Evolutionary conservation across 768 basidiomycete species (phyloP).

Genomic region (Suillus brevipes): DNA sequence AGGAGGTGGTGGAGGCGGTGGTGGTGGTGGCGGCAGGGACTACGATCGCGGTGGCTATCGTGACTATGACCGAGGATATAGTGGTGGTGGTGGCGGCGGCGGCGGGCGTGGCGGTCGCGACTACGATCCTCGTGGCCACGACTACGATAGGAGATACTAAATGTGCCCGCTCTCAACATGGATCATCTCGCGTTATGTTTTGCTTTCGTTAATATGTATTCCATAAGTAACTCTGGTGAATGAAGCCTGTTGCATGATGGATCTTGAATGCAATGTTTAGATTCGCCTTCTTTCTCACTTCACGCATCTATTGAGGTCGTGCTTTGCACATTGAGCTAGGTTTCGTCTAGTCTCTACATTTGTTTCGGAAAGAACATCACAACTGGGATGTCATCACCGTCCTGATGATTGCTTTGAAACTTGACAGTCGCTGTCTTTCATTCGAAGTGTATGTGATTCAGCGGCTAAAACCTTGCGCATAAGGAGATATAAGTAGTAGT

Average conservation of each 20-base stretch:
- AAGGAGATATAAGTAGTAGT: not conserved
- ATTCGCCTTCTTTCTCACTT: not conserved
- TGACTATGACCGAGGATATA: conserved; percentile 40
- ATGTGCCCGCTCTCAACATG: conserved; percentile 22
- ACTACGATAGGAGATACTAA: conserved; percentile 36
- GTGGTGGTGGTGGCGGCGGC: conserved; percentile 33
- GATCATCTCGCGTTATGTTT: conserved; percentile 2
- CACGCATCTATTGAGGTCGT: not conserved
- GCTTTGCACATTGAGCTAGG: not conserved
- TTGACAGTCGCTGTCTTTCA: not conserved
- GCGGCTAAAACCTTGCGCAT: not conserved
- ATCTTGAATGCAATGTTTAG: not conserved
- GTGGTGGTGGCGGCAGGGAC: conserved; percentile 28
- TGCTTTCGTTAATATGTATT: conserved; percentile 6
- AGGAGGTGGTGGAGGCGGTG: conserved; percentile 35
- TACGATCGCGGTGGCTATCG: conserved; percentile 31
- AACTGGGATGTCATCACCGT: not conserved
- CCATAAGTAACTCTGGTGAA: conserved; percentile 7
- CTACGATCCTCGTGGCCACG: conserved; percentile 29
- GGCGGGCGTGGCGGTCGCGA: conserved; percentile 48
- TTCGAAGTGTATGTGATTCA: not conserved
- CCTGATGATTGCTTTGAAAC: not conserved
- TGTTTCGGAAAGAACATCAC: not conserved
- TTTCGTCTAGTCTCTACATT: not conserved
- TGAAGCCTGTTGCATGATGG: conserved; percentile 1